Base-by-base conservation (phyloP, 2,329 filamentous ascomycete species). In the Aspergillus oerlinghausenensis region DNA sequence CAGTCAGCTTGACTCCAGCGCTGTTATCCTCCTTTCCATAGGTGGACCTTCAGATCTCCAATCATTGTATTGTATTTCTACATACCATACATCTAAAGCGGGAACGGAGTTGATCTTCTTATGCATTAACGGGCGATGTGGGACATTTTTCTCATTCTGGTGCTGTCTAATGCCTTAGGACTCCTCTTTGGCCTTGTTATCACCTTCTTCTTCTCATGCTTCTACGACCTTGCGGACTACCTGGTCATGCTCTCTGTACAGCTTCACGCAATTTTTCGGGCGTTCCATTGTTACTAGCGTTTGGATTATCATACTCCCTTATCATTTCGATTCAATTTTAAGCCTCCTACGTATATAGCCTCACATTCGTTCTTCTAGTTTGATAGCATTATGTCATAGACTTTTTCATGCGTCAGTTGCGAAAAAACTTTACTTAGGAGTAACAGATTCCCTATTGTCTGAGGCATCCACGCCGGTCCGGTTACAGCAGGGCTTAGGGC, bases 51-150 rank as follows among this genome's bases (percentile, higher is more conserved):
- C 19, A 35, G 40, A 19, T 40, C 29, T 23, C 11, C 43, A 42
- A 32, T 4, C 9, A 7, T 23, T 47, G 43, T 25, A 56, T 50
- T 55, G 60, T 62, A 57, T 51, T 45, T 43, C 50, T 60, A 55
- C 58, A 55, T 60, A 58, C 51, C 25, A 50, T 56, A 60, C 21
- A 40, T 59, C 54, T 56, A 56, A 56, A 56, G n/a, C 32, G 51
- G 55, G 29, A 50, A 57, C 54, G 63, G 61, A 62, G 61, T 65
- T 62, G 56, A 55, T 52, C 25, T 56, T 60, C 43, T 58, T 60
- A 52, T 57, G 56, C 56, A 57, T 56, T 58, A 45, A 43, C 51
- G 50, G 50, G 55, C 29, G 49, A 45, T 28, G 19, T 48, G 23
- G 25, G 43, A 55, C 21, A 28, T 28, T 28, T 42, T 21, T 23